A percentile compares a stretch with the other conserved stretches of the same genome.
Conservation (phyloP, 306 rosid species). For the Styphnolobium japonicum region DNA sequence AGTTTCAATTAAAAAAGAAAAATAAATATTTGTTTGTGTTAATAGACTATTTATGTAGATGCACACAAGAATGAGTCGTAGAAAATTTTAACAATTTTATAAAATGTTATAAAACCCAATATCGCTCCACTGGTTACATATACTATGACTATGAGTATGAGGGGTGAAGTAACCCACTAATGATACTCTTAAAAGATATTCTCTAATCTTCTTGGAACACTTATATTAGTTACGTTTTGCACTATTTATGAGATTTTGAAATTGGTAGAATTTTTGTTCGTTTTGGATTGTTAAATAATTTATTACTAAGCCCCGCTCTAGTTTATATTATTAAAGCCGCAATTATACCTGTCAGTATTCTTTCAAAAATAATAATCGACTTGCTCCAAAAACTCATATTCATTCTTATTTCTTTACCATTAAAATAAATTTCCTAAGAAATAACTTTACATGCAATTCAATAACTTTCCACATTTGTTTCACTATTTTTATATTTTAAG, state of each 20-base stretch:
- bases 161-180: slow-evolving; percentile 14
- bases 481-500: no score
- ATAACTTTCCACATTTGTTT: no score
- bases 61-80: no score
- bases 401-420: no score
- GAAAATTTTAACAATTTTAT: slow-evolving; percentile 40
- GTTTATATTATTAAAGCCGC: slow-evolving; percentile 29
- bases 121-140: slow-evolving; percentile 34
- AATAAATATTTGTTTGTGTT: no score
- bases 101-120: slow-evolving; percentile 30
- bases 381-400: no score
- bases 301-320: not conserved
- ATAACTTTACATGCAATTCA: no score
- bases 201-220: slow-evolving; percentile 30
- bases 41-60: no score
- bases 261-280: slow-evolving; percentile 47
- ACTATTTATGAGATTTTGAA: slow-evolving; percentile 54
- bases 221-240: slow-evolving; percentile 19
- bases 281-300: slow-evolving; percentile 31
- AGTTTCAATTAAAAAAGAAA: no score
- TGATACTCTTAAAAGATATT: not conserved
- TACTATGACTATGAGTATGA: no score
- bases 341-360: slow-evolving; percentile 78
- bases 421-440: no score
- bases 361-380: slow-evolving; percentile 22